Evolutionary conservation across 164 flowering plant genomes (phyloP).

Genomic region (Annona cherimola): DNA sequence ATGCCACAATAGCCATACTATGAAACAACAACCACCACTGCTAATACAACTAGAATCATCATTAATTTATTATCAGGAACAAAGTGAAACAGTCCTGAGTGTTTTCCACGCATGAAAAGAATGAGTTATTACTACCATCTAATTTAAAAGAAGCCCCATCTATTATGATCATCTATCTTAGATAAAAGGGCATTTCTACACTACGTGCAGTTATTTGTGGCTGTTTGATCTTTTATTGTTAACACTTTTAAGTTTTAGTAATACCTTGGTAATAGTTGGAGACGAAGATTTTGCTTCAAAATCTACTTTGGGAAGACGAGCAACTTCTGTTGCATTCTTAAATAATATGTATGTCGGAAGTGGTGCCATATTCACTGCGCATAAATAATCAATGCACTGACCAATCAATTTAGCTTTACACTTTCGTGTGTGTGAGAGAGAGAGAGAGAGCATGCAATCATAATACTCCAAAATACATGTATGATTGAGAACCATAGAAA

Average conservation of each 20-base stretch:
- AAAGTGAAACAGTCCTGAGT: too few relatives aligned
- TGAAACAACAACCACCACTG: too few relatives aligned
- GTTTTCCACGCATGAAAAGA: too few relatives aligned
- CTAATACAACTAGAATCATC: too few relatives aligned
- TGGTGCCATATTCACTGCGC: slow-evolving; percentile 50
- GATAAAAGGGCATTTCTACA: neutral
- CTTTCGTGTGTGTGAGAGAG: too few relatives aligned
- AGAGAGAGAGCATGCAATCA: neutral
- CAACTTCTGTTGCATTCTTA: slow-evolving; percentile 61
- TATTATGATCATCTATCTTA: neutral
- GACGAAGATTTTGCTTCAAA: slow-evolving; percentile 43
- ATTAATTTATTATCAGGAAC: too few relatives aligned
- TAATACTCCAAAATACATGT: neutral
- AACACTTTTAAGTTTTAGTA: neutral
- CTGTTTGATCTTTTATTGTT: too few relatives aligned
- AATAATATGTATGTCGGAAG: slow-evolving; percentile 88
- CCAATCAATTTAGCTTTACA: too few relatives aligned
- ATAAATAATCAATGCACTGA: neutral
- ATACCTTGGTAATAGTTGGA: slow-evolving; percentile 62
- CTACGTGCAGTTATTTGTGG: neutral
- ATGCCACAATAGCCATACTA: too few relatives aligned
- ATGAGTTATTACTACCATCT: too few relatives aligned
- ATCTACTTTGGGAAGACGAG: slow-evolving; percentile 61
- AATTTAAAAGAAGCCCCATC: too few relatives aligned
- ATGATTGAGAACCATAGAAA: neutral